Base-by-base conservation (phyloP, 441 rosid genomes). In the Melastoma candidum region DNA sequence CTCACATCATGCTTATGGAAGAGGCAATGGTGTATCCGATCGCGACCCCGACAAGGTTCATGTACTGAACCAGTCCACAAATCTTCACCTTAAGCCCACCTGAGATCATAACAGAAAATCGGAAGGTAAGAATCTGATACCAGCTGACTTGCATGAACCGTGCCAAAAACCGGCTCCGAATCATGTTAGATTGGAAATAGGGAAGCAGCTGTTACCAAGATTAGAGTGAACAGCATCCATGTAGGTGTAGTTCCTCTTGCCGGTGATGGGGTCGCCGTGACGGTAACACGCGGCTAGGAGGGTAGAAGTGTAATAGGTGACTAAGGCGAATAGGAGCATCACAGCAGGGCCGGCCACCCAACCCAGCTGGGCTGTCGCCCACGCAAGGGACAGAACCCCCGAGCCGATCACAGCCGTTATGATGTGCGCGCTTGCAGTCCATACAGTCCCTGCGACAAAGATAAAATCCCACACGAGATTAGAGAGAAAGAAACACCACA, bases 401-500 rank as follows among this genome's bases (percentile, higher is more conserved):
- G 66, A 62, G 32, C 66, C 66, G 14, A 62, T 62, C 50, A 62
- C 66, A 3, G 66, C 66, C 1, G 66, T 62, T 11, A 62, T 49
- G 41, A 62, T 62, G 60, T 62, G 66, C 22, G 66, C 25, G 11
- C 66, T 54, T 4, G 60, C 66, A 2, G 66, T 62, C 54, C 54
- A 62, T 26, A 47, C 41, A 10, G 54, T 54, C 55, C 66, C 66
- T 54, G 47, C 54, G 48, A 3, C 7, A n/a, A 32, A 17, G 48
- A 60, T 11, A 60, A 51, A 29, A 3, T 3, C 3, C 55, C 0
- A 12, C 12, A 11, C 12, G 10, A 25, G 4, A 11, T 4, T 22
- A n/a, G 3, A 44, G 44, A 26, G 12, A 17, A 41, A 5, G 6
- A 32, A 13, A 39, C 2, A n/a, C 5, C 7, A 27, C 9, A 11